These are phyloP conservation scores for Entamoeba invadens DNA, from an alignment of 208 protist genomes.

Conservation along the genomic window DNA sequence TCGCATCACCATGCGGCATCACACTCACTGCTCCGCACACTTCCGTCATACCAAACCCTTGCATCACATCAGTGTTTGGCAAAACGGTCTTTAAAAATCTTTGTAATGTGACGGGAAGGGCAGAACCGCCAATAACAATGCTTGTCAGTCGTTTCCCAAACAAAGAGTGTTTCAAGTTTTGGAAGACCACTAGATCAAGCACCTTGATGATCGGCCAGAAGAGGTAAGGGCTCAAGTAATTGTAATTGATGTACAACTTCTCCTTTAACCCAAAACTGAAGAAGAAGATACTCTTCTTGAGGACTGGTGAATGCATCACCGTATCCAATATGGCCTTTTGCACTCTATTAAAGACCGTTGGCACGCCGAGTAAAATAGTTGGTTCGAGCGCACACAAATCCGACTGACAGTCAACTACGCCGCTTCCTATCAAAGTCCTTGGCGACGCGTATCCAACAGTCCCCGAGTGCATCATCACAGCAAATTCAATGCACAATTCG, in stretches of 20 bases:
- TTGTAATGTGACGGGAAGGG: not conserved
- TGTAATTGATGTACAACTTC: not conserved
- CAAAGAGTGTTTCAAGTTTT: not conserved
- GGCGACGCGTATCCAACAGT: not conserved
- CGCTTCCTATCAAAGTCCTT: not conserved
- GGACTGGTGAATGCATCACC: not conserved
- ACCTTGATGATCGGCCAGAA: not conserved
- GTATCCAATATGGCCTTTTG: not conserved
- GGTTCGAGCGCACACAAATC: not conserved
- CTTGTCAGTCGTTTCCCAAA: not conserved
- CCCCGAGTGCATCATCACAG: not conserved
- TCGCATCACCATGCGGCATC: not conserved
- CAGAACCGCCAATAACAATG: slow-evolving; percentile 18
- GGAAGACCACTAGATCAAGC: not conserved
- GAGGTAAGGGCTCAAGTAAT: not conserved
- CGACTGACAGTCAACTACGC: not conserved
- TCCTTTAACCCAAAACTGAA: not conserved
- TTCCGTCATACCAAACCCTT: slow-evolving; percentile 25
- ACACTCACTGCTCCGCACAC: not conserved
- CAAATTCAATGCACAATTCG: not conserved
- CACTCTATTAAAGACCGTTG: not conserved
- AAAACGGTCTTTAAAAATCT: not conserved
- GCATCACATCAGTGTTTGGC: not conserved
- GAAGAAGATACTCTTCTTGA: not conserved
- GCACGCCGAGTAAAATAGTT: not conserved